Conservation (phyloP, 495 filamentous ascomycete genomes). For the Aspergillus ostianus region DNA sequence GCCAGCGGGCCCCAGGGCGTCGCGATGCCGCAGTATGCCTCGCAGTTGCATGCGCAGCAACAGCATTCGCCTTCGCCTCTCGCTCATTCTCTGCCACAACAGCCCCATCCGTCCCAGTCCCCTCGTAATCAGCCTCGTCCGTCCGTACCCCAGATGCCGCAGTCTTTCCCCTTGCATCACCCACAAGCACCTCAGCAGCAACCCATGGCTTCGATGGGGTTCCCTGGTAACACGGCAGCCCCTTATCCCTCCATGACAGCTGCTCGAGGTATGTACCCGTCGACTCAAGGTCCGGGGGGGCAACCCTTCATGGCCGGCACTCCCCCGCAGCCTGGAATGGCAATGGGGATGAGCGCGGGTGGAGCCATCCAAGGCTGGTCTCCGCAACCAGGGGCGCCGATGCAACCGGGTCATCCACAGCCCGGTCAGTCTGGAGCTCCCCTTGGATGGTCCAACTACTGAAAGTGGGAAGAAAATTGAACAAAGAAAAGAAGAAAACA, state of each 20-base stretch:
- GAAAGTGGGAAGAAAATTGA: constrained; percentile 12
- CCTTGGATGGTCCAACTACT: constrained; percentile 47
- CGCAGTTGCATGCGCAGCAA: constrained; percentile 36
- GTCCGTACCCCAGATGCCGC: constrained; percentile 40
- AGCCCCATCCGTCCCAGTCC: constrained; percentile 47
- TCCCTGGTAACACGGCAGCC: constrained; percentile 34
- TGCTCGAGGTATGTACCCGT: constrained; percentile 42
- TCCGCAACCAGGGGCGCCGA: constrained; percentile 31
- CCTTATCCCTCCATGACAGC: constrained; percentile 38
- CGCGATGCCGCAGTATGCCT: constrained; percentile 44
- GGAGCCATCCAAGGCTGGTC: constrained; percentile 45
- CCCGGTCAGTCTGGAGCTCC: constrained; percentile 45
- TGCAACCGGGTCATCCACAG: constrained; percentile 46
- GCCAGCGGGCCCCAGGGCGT: constrained; percentile 41
- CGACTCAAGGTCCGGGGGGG: constrained; percentile 37
- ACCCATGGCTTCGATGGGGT: constrained; percentile 47
- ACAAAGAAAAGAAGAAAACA: constrained; percentile 10
- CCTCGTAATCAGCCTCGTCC: constrained; percentile 48
- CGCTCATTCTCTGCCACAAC: constrained; percentile 32
- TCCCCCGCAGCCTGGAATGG: constrained; percentile 40
- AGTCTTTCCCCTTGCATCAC: constrained; percentile 51
- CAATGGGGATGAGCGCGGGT: constrained; percentile 39
- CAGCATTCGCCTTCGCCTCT: constrained; percentile 47
- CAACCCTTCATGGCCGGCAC: constrained; percentile 42
- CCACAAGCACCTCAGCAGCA: constrained; percentile 59